Evolutionary conservation across 2,329 filamentous ascomycete genomes (phyloP).

Genomic region (Clarireedia hainanense): DNA sequence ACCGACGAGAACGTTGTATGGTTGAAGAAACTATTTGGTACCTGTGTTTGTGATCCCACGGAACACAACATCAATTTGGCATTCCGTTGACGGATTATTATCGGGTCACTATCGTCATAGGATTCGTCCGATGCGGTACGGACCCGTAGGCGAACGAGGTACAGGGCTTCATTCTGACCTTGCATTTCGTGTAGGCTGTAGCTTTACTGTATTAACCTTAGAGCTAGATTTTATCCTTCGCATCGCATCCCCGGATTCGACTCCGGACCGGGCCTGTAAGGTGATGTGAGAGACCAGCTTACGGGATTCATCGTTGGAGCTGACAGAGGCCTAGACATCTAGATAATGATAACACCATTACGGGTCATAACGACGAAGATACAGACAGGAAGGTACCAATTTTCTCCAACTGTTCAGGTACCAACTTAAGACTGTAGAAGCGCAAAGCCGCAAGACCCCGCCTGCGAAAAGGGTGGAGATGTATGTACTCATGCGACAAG

Average conservation of each 20-base stretch:
- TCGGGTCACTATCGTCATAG: too few relatives aligned
- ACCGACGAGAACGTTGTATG: not conserved
- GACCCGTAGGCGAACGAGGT: not conserved
- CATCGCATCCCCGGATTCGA: not conserved
- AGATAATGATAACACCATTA: not conserved
- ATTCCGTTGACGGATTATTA: not conserved
- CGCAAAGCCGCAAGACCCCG: not conserved
- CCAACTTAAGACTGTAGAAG: not conserved
- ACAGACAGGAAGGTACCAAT: not conserved
- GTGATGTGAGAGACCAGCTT: slow-evolving; percentile 1
- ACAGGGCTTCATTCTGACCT: not conserved
- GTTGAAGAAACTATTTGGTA: slow-evolving; percentile 1
- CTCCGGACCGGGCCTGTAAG: too few relatives aligned
- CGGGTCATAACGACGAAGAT: not conserved
- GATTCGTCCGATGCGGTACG: too few relatives aligned
- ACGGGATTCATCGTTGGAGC: not conserved
- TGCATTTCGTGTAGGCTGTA: not conserved
- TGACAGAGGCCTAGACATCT: not conserved
- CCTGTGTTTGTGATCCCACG: not conserved
- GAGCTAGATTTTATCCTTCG: too few relatives aligned
- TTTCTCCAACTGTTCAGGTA: not conserved
- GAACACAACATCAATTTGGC: not conserved
- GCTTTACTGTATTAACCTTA: too few relatives aligned
- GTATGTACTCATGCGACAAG: slow-evolving; percentile 16
- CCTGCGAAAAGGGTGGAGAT: not conserved